A percentile compares a stretch with the other conserved stretches of the same genome.
Conservation (phyloP, 23 red algal genomes). For the Gracilariopsis chorda region DNA sequence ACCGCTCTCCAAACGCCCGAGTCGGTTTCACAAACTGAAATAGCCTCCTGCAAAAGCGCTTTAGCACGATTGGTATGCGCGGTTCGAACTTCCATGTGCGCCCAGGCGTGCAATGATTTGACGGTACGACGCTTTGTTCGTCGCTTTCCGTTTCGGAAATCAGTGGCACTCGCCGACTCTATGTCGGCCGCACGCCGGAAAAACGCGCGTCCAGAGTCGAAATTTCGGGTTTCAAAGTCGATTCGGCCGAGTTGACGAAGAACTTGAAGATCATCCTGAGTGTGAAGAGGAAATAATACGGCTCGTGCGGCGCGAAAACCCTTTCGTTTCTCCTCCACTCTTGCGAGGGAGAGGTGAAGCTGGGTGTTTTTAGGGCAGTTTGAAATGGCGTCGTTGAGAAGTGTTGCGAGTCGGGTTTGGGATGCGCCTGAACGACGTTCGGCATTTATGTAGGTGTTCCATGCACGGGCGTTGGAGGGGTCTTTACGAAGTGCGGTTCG, state of each 20-base stretch:
- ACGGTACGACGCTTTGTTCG: not conserved
- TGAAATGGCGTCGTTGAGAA: constrained; percentile 10
- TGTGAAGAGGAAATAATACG: constrained; percentile 1
- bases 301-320: not conserved
- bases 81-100: constrained; percentile 26
- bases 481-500: not conserved
- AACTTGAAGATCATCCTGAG: not conserved
- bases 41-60: constrained; percentile 27
- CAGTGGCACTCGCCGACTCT: not conserved
- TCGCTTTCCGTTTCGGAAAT: not conserved
- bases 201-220: not conserved
- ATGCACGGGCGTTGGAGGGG: not conserved
- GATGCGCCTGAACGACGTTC: not conserved
- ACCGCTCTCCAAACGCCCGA: constrained; percentile 39
- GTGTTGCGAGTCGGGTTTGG: not conserved
- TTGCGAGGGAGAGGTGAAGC: constrained; percentile 10
- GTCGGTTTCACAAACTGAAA: not conserved
- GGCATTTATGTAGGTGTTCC: not conserved
- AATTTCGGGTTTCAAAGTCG: not conserved
- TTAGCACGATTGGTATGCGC: not conserved
- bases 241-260: constrained; percentile 10
- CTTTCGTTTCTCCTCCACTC: constrained; percentile 4
- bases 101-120: constrained; percentile 65
- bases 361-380: not conserved
- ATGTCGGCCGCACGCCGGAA: constrained; percentile 45